Conservation (phyloP, 306 rosid species). For the Corylus avellana region DNA sequence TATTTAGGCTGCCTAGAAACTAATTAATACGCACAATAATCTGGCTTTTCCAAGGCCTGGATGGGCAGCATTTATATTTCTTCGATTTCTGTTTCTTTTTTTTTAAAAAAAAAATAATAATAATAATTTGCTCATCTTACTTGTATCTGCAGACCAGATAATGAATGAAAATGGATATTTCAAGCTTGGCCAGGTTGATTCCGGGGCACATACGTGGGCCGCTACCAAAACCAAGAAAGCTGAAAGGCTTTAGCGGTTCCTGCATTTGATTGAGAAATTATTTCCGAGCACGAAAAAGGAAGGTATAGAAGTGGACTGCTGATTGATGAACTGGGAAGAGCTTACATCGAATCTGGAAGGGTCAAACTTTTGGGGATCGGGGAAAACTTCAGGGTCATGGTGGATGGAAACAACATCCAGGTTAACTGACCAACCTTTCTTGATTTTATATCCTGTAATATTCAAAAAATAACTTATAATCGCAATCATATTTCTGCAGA, state of each 20-base stretch:
- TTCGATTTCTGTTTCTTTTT: neutral
- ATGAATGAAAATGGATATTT: conserved; percentile 76
- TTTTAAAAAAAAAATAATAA: neutral
- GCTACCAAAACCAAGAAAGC: conserved; percentile 82
- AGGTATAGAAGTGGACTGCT: neutral
- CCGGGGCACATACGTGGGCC: conserved; percentile 97
- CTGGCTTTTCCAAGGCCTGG: neutral
- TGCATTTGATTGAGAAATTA: conserved; percentile 35
- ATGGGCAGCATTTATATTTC: neutral
- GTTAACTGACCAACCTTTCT: conserved; percentile 84
- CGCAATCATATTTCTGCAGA: neutral
- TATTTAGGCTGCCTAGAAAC: neutral
- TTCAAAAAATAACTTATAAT: neutral
- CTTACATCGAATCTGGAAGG: conserved; percentile 87
- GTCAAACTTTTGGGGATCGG: conserved; percentile 64
- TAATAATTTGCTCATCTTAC: conserved; percentile 36
- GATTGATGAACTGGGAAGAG: neutral
- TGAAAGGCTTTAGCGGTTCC: conserved; percentile 64
- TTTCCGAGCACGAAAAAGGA: neutral
- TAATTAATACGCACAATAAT: neutral
- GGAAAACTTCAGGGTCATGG: conserved; percentile 62
- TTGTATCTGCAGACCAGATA: conserved; percentile 75
- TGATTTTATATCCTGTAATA: conserved; percentile 59
- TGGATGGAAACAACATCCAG: conserved; percentile 90
- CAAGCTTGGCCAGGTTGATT: conserved; percentile 81